These are phyloP conservation scores for Xerocomus nothofagi DNA, from an alignment of 1,284 basidiomycete species.

Conservation along the genomic window DNA sequence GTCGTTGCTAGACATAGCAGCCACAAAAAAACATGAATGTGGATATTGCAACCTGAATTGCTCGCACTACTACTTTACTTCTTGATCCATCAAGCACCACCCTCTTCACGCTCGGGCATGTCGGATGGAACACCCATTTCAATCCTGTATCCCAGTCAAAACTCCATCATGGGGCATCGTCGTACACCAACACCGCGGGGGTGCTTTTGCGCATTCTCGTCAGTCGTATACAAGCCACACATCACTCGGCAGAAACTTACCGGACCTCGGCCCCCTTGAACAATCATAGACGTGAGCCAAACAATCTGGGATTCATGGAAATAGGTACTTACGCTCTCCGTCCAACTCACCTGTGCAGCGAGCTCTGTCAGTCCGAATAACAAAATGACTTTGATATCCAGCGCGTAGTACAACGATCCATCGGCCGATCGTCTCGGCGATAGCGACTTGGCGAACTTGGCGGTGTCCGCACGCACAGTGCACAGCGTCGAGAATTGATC, in stretches of 20 bases:
- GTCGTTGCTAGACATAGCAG: no score
- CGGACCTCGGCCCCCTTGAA: constrained; percentile 32
- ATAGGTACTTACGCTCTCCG: constrained; percentile 40
- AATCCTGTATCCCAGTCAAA: background rate
- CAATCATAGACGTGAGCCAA: constrained; percentile 7
- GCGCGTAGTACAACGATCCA: constrained; percentile 32
- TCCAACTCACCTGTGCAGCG: constrained; percentile 46
- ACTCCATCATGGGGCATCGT: constrained; percentile 25
- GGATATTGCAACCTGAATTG: no score
- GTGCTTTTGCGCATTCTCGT: constrained; percentile 24
- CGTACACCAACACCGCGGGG: constrained; percentile 42
- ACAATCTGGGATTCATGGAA: background rate
- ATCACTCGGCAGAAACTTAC: constrained; percentile 17
- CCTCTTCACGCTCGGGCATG: background rate
- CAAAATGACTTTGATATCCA: constrained; percentile 41
- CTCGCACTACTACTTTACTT: no score
- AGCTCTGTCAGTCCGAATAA: constrained; percentile 49
- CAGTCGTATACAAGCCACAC: background rate
- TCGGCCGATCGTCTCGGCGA: constrained; percentile 17
- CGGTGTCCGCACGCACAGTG: constrained; percentile 39
- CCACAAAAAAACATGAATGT: no score
- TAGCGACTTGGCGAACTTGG: constrained; percentile 28
- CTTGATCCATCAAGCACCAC: background rate
- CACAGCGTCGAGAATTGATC: constrained; percentile 43
- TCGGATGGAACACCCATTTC: no score